phyloP scores from a whole-genome alignment of 2,329 filamentous ascomycete genomes.

The Cladosporium sp. region DNA sequence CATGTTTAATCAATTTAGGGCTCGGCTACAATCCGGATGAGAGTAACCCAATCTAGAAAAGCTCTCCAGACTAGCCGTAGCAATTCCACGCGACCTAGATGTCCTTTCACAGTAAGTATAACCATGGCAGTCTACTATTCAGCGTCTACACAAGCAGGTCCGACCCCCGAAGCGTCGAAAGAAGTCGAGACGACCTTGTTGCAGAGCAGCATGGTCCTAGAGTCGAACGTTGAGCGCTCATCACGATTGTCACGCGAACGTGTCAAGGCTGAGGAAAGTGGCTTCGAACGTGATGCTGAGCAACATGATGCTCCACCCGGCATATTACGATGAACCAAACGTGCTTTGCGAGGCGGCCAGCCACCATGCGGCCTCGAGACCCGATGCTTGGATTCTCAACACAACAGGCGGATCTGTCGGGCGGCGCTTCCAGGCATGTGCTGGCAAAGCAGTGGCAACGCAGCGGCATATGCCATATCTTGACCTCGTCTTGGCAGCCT shows the following conservation, averaged over 20 bases:
- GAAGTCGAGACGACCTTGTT: no score
- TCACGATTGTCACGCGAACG: not conserved
- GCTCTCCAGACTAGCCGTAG: no score
- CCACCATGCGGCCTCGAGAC: not conserved
- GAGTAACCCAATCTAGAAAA: no score
- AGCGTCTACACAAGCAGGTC: no score
- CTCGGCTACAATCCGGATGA: not conserved
- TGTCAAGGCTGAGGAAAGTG: not conserved
- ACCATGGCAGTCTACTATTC: no score
- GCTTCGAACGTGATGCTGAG: not conserved
- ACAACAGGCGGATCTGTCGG: not conserved
- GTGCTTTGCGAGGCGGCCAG: not conserved
- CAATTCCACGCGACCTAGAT: no score
- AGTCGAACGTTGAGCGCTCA: not conserved
- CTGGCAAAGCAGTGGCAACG: not conserved
- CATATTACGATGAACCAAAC: not conserved
- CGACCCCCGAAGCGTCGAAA: no score
- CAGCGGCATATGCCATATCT: not conserved
- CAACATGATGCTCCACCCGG: not conserved
- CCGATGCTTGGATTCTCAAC: not conserved
- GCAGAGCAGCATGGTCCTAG: no score
- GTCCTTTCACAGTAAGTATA: no score
- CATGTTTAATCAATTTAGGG: not conserved
- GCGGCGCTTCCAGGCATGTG: not conserved
- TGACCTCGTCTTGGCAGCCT: not conserved